phyloP scores from a whole-genome alignment of 306 rosid genomes.

The Rosa multiflora region DNA sequence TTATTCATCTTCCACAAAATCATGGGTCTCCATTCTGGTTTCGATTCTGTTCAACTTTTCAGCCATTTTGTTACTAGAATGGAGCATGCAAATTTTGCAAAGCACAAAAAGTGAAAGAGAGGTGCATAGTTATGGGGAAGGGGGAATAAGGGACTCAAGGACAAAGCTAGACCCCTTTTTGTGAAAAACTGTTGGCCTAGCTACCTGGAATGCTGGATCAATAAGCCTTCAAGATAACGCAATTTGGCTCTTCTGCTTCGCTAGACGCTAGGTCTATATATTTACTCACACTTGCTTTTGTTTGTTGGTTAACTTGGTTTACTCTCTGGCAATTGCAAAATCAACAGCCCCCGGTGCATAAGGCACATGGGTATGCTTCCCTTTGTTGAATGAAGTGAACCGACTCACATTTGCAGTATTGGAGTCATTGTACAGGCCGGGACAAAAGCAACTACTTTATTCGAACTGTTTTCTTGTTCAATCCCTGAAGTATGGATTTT shows the following conservation, averaged over 20 bases:
- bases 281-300: constrained; percentile 3
- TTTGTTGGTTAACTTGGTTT: background rate
- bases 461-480: background rate
- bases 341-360: background rate
- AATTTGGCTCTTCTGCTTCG: background rate
- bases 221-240: background rate
- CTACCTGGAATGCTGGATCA: background rate
- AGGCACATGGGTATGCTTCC: constrained; percentile 19
- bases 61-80: background rate
- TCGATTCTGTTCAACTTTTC: background rate
- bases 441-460: background rate
- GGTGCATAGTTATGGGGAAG: background rate
- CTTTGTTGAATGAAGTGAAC: background rate
- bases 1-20: background rate
- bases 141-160: background rate
- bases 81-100: background rate
- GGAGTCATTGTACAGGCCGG: background rate
- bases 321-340: background rate
- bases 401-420: background rate
- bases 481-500: background rate
- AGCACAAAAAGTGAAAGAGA: background rate
- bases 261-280: background rate
- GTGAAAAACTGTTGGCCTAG: background rate
- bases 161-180: background rate
- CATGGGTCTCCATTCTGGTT: background rate